These are phyloP conservation scores for Paxillus involutus DNA, from an alignment of 768 basidiomycete genomes.

Conservation along the genomic window DNA sequence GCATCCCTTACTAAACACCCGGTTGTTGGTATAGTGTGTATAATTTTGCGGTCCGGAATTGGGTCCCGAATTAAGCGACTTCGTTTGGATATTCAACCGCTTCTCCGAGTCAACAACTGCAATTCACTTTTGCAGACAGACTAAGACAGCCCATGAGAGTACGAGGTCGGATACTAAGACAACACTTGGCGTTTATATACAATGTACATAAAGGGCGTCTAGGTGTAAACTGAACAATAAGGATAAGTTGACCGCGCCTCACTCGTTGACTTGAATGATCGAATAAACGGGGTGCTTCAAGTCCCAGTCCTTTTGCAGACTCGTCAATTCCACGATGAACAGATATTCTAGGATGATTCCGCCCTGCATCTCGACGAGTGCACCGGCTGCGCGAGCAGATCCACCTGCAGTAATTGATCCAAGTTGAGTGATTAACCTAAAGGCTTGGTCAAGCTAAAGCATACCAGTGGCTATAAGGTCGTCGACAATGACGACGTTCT, in stretches of 20 bases:
- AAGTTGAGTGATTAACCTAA: constrained; percentile 4
- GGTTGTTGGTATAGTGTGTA: constrained; percentile 51
- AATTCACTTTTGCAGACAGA: too few species aligned
- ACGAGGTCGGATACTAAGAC: background rate
- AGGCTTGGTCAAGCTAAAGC: constrained; percentile 11
- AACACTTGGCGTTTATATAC: background rate
- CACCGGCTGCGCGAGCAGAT: constrained; percentile 89
- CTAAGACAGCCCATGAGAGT: too few species aligned
- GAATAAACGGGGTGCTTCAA: constrained; percentile 77
- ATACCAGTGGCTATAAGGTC: constrained; percentile 95
- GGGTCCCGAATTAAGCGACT: background rate
- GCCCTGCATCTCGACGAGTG: constrained; percentile 80
- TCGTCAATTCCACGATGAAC: constrained; percentile 85
- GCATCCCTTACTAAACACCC: constrained; percentile 74
- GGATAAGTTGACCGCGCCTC: constrained; percentile 16
- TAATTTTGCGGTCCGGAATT: background rate
- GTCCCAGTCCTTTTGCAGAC: constrained; percentile 78
- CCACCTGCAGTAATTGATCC: constrained; percentile 58
- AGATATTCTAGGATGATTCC: constrained; percentile 89
- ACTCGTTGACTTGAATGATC: constrained; percentile 76
- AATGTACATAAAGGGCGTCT: background rate
- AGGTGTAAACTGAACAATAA: constrained; percentile 14
- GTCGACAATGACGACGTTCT: constrained; percentile 86
- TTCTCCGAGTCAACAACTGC: too few species aligned
- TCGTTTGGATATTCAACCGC: background rate